Evolutionary conservation across 331 rosid species (phyloP).

Genomic region (Cydonia oblonga): DNA sequence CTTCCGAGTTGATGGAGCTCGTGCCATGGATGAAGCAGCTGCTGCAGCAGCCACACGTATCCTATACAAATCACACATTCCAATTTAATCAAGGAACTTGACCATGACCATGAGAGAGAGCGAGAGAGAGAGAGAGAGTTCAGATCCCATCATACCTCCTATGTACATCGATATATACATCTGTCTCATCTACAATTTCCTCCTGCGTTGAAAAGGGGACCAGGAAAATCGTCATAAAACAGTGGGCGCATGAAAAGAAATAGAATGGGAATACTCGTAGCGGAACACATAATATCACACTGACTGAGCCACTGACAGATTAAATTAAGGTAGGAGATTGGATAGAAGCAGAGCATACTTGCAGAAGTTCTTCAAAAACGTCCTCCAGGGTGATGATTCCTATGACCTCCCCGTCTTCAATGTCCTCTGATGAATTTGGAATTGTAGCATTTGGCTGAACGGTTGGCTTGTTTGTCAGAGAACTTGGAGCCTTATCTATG

Average conservation of each 20-base stretch:
- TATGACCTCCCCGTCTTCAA: slow-evolving; percentile 37
- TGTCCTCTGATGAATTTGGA: slow-evolving; percentile 17
- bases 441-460: slow-evolving; percentile 13
- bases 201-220: slow-evolving; percentile 18
- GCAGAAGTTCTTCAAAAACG: slow-evolving; percentile 45
- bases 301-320: not conserved
- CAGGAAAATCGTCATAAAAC: not conserved
- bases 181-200: slow-evolving; percentile 42
- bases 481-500: slow-evolving; percentile 15
- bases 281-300: not conserved
- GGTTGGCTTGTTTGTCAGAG: slow-evolving; percentile 10
- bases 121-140: not conserved
- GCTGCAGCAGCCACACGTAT: slow-evolving; percentile 51
- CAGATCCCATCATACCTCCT: slow-evolving; percentile 11
- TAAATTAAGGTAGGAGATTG: not conserved
- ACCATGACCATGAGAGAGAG: not conserved
- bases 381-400: slow-evolving; percentile 44
- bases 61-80: slow-evolving; percentile 5
- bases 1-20: slow-evolving; percentile 45
- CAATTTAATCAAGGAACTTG: not conserved
- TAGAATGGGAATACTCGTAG: not conserved
- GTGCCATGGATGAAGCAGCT: slow-evolving; percentile 45
- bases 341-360: slow-evolving; percentile 15
- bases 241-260: not conserved
- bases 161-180: slow-evolving; percentile 35